Conservation (phyloP, 164 flowering plant genomes). For the Aristolochia contorta region DNA sequence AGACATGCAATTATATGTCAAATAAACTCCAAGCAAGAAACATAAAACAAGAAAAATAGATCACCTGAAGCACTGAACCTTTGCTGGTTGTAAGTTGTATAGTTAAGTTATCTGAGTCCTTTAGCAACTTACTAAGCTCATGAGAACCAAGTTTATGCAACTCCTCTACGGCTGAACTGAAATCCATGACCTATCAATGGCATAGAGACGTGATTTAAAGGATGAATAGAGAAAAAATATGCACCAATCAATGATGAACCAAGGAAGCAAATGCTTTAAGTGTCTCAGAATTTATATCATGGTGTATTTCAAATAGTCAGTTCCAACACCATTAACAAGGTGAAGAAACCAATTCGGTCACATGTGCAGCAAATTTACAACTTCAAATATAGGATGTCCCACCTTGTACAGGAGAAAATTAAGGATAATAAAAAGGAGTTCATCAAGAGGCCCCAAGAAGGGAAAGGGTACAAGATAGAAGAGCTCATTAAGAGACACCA, state of each 20-base stretch:
- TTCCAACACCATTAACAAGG: neutral
- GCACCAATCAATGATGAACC: neutral
- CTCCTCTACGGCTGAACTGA: conserved; percentile 55
- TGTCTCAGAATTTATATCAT: neutral
- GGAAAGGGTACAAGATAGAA: no score
- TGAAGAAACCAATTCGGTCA: no score
- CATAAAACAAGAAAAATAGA: neutral
- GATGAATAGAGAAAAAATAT: neutral
- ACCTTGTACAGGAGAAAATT: no score
- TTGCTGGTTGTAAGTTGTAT: conserved; percentile 28
- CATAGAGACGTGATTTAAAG: conserved; percentile 1
- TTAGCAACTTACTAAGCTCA: conserved; percentile 59
- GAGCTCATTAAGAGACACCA: no score
- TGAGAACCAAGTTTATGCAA: conserved; percentile 56
- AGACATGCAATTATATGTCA: neutral
- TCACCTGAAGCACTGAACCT: conserved; percentile 57
- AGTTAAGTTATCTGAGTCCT: conserved; percentile 53
- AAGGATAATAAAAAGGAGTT: no score
- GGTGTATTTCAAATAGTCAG: no score
- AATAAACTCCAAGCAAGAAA: conserved; percentile 3
- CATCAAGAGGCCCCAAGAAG: no score
- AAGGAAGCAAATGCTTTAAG: neutral
- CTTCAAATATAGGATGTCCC: no score
- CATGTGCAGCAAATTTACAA: no score
- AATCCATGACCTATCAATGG: conserved; percentile 55